phyloP scores from a whole-genome alignment of 164 flowering plant species.

The Chloranthus sessilifolius region DNA sequence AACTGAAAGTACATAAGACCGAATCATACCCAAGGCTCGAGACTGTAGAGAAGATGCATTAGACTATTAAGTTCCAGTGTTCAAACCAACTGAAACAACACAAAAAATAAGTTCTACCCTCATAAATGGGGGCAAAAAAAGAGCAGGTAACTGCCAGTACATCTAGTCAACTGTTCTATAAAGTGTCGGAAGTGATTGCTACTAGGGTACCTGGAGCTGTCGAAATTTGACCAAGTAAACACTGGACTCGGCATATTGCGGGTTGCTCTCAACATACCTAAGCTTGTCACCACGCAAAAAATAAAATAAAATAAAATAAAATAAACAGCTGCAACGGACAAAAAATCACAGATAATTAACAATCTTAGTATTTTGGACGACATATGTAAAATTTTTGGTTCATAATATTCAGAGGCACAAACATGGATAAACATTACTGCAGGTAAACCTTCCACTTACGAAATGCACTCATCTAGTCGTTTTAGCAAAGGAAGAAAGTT shows the following conservation, averaged over 20 bases:
- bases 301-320: too few relatives aligned
- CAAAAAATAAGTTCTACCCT: neutral
- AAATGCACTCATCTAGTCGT: conserved; percentile 91
- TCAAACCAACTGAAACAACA: conserved; percentile 2
- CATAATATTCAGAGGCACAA: too few relatives aligned
- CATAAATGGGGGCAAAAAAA: neutral
- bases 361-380: too few relatives aligned
- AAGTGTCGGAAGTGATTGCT: neutral
- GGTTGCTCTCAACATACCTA: conserved; percentile 93
- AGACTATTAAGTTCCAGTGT: neutral
- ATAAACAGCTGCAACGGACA: too few relatives aligned
- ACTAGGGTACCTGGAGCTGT: conserved; percentile 72
- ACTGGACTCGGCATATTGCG: conserved; percentile 94
- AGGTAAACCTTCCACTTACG: too few relatives aligned
- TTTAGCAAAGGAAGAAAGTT: conserved; percentile 84
- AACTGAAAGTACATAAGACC: conserved; percentile 81
- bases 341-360: too few relatives aligned
- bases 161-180: neutral
- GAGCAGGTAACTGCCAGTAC: neutral
- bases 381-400: too few relatives aligned
- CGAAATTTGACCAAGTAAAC: conserved; percentile 89
- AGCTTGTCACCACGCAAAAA: conserved; percentile 7
- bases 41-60: conserved; percentile 41
- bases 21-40: conserved; percentile 88
- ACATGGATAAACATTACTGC: too few relatives aligned